phyloP scores from a whole-genome alignment of 257 asterid species.

The Verbena officinalis region DNA sequence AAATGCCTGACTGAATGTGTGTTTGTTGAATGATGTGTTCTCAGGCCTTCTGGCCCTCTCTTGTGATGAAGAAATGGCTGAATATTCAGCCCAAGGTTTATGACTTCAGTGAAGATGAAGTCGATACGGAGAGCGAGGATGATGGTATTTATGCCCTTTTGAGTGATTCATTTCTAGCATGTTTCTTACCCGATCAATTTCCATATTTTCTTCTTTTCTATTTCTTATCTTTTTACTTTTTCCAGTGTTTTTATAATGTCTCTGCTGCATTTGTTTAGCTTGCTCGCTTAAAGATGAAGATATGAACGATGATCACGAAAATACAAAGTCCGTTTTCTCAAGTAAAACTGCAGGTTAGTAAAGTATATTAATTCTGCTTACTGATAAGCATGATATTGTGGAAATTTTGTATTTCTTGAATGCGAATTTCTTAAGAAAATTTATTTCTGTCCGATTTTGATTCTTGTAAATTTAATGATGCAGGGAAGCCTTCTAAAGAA shows the following conservation, averaged over 20 bases:
- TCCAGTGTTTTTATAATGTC: not conserved
- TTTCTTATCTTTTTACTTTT: not conserved
- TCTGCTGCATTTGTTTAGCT: conserved; percentile 39
- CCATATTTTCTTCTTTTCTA: not conserved
- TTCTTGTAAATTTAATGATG: conserved; percentile 21
- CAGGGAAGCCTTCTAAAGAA: conserved; percentile 51
- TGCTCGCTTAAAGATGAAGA: conserved; percentile 61
- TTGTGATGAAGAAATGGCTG: conserved; percentile 96
- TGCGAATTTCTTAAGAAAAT: not conserved
- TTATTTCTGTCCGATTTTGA: conserved; percentile 20
- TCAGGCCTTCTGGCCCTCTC: conserved; percentile 88
- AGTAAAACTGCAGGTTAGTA: conserved; percentile 43
- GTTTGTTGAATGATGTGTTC: conserved; percentile 4
- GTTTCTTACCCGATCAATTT: conserved; percentile 10
- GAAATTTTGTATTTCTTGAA: not conserved
- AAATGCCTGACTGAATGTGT: conserved; percentile 22
- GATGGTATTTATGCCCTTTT: conserved; percentile 53
- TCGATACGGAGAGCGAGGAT: conserved; percentile 92
- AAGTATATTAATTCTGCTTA: conserved; percentile 6
- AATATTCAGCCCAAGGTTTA: conserved; percentile 72
- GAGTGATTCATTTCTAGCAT: not conserved
- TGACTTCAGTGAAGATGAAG: conserved; percentile 95
- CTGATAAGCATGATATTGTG: not conserved
- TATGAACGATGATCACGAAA: conserved; percentile 41
- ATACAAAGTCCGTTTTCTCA: conserved; percentile 33